phyloP scores from a whole-genome alignment of 2,329 filamentous ascomycete genomes.

The Fusarium stilboides region DNA sequence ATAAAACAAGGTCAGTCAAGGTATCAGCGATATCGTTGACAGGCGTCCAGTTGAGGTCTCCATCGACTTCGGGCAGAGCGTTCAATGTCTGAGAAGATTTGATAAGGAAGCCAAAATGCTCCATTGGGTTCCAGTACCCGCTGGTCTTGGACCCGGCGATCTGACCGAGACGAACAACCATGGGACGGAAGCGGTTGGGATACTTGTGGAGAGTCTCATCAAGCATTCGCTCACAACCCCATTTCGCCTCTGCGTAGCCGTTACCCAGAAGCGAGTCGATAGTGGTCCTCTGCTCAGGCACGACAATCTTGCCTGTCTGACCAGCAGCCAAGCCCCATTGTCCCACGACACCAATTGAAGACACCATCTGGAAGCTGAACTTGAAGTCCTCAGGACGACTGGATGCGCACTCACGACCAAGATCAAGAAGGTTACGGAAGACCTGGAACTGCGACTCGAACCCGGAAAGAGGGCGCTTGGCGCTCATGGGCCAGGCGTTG shows the following conservation, averaged over 20 bases:
- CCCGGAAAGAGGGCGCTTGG: slow-evolving; percentile 34
- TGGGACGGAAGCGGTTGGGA: slow-evolving; percentile 36
- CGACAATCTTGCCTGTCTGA: slow-evolving; percentile 27
- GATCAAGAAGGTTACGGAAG: slow-evolving; percentile 37
- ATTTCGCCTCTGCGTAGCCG: slow-evolving; percentile 44
- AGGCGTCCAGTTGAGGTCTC: slow-evolving; percentile 35
- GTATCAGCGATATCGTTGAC: slow-evolving; percentile 36
- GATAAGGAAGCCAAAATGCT: slow-evolving; percentile 45
- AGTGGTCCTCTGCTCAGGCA: slow-evolving; percentile 27
- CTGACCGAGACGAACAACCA: slow-evolving; percentile 43
- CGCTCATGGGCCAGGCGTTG: slow-evolving; percentile 46
- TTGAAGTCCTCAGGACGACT: slow-evolving; percentile 19
- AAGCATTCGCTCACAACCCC: slow-evolving; percentile 44
- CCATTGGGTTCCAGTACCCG: slow-evolving; percentile 46
- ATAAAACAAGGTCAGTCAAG: slow-evolving; percentile 16
- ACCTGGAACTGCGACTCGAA: slow-evolving; percentile 44
- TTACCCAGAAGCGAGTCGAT: slow-evolving; percentile 33
- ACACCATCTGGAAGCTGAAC: slow-evolving; percentile 40
- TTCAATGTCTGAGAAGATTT: slow-evolving; percentile 42
- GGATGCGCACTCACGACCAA: slow-evolving; percentile 1
- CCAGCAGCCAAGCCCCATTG: slow-evolving; percentile 27
- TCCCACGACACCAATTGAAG: slow-evolving; percentile 27
- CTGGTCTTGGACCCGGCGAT: slow-evolving; percentile 45
- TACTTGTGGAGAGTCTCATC: slow-evolving; percentile 43
- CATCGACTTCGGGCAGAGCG: slow-evolving; percentile 30